Conservation (phyloP, 139 green algal genomes). For the Tetradesmus lagerheimii region DNA sequence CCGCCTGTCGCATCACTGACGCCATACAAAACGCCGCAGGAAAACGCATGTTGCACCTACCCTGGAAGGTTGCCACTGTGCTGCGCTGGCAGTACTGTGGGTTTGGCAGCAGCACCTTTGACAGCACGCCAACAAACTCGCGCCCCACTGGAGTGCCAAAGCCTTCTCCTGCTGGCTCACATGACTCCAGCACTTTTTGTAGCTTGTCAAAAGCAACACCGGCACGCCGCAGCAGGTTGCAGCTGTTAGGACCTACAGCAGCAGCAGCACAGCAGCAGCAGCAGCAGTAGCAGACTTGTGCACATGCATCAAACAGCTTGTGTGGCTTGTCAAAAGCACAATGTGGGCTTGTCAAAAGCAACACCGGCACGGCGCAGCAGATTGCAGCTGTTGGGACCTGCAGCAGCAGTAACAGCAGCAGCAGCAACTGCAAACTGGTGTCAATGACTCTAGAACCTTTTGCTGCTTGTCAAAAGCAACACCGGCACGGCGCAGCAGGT, state of each 20-base stretch:
- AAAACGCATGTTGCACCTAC: too few relatives aligned
- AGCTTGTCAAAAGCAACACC: conserved; percentile 39
- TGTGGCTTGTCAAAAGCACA: too few relatives aligned
- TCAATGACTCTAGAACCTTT: background rate
- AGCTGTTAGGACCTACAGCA: conserved; percentile 19
- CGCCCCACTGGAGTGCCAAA: background rate
- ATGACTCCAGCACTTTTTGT: background rate
- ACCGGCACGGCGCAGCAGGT: conserved; percentile 21
- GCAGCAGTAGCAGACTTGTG: too few relatives aligned
- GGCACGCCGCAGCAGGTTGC: conserved; percentile 24
- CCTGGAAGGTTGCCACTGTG: conserved; percentile 17
- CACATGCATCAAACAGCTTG: too few relatives aligned
- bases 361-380: too few relatives aligned
- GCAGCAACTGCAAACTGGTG: background rate
- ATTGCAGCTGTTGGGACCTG: background rate
- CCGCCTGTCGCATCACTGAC: too few relatives aligned
- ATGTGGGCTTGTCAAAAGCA: too few relatives aligned
- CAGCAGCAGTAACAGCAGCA: background rate
- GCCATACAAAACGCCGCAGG: too few relatives aligned
- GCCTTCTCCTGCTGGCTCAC: background rate
- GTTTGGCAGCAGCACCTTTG: conserved; percentile 15
- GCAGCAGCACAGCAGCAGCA: background rate
- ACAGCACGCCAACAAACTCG: background rate
- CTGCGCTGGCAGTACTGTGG: conserved; percentile 19
- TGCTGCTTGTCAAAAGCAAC: conserved; percentile 37